Evolutionary conservation across 257 asterid genomes (phyloP).

Genomic region (Solanum clarkiae): DNA sequence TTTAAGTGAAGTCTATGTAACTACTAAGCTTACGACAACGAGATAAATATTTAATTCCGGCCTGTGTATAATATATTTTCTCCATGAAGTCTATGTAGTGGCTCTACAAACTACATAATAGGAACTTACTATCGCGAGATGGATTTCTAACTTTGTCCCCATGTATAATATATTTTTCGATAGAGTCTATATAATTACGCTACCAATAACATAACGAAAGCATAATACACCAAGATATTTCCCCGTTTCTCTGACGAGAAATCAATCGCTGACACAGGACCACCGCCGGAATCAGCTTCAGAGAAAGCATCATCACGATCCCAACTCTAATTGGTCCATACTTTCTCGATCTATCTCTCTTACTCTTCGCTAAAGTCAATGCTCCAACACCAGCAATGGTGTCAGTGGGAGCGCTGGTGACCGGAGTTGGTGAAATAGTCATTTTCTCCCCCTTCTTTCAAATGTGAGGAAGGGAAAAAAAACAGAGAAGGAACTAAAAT

Average conservation of each 20-base stretch:
- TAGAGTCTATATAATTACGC: neutral
- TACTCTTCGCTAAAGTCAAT: conserved; percentile 34
- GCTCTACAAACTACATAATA: no score
- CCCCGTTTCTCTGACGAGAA: conserved; percentile 55
- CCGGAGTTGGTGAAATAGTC: conserved; percentile 19
- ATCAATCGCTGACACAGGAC: conserved; percentile 59
- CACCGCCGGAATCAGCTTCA: conserved; percentile 69
- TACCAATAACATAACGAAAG: neutral
- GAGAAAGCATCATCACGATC: conserved; percentile 29
- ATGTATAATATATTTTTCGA: no score
- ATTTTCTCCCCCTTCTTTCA: neutral
- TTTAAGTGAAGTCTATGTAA: no score
- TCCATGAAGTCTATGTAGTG: no score
- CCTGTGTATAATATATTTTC: no score
- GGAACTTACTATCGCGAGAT: no score
- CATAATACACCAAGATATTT: neutral
- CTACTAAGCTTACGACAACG: no score
- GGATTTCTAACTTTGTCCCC: neutral
- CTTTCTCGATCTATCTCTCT: conserved; percentile 86
- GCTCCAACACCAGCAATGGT: neutral
- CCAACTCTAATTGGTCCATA: conserved; percentile 71
- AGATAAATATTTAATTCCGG: no score
- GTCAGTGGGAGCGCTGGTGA: conserved; percentile 5
- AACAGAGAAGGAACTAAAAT: neutral
- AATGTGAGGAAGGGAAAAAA: neutral